Conservation (phyloP, 2,329 filamentous ascomycete genomes). For the Talaromyces sp. region DNA sequence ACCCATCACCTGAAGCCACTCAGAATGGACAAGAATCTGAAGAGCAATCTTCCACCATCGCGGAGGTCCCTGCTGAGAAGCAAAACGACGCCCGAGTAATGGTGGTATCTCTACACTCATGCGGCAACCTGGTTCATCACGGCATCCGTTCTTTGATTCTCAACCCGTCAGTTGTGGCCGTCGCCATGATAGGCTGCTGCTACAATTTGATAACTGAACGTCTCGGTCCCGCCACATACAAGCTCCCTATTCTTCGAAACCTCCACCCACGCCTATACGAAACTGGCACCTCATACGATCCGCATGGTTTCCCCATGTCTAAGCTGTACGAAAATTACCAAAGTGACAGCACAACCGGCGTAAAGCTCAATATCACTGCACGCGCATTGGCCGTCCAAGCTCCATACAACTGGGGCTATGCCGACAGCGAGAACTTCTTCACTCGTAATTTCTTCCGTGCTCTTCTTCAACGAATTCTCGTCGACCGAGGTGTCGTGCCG, state of each 20-base stretch:
- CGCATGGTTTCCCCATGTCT: conserved; percentile 93
- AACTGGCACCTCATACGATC: conserved; percentile 75
- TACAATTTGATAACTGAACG: conserved; percentile 95
- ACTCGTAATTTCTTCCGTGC: conserved; percentile 91
- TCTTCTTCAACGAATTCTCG: conserved; percentile 85
- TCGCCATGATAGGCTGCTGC: conserved; percentile 96
- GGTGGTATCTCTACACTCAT: conserved; percentile 95
- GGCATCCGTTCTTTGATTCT: conserved; percentile 82
- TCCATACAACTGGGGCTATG: conserved; percentile 82
- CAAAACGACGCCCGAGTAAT: conserved; percentile 57
- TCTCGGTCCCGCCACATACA: conserved; percentile 82
- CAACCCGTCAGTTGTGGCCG: conserved; percentile 82
- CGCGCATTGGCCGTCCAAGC: conserved; percentile 98
- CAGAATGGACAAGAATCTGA: conserved; percentile 1
- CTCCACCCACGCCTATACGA: conserved; percentile 69
- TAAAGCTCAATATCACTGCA: conserved; percentile 91
- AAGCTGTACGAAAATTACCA: conserved; percentile 62
- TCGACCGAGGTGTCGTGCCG: conserved; percentile 77
- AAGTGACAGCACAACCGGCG: conserved; percentile 60
- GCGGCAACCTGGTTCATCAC: conserved; percentile 95
- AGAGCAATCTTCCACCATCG: conserved; percentile 3
- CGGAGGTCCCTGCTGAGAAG: conserved; percentile 8
- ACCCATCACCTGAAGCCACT: conserved; percentile 12
- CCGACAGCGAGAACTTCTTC: conserved; percentile 86
- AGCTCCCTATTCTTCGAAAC: conserved; percentile 75